These are phyloP conservation scores for Pseudozyma sp. DNA, from an alignment of 1,284 basidiomycete genomes.

Conservation along the genomic window DNA sequence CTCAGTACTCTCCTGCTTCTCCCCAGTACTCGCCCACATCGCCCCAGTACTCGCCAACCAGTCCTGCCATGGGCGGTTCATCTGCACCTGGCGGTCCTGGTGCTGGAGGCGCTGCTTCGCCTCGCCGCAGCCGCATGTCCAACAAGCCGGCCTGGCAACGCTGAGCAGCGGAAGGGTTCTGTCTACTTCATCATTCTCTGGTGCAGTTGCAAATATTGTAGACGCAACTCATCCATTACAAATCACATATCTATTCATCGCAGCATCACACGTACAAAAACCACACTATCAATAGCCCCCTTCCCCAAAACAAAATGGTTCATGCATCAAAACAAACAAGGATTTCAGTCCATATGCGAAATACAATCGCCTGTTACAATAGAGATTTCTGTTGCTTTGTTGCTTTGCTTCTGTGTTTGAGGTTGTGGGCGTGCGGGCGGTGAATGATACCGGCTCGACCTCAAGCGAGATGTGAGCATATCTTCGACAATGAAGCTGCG, in stretches of 20 bases:
- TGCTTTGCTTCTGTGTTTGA: no score
- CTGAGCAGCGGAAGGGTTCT: conserved; percentile 11
- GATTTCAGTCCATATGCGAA: no score
- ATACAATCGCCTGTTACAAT: no score
- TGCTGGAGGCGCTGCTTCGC: conserved; percentile 54
- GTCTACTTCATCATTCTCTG: neutral
- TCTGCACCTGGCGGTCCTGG: conserved; percentile 24
- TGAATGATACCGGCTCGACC: no score
- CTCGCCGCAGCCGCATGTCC: conserved; percentile 61
- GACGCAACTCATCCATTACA: neutral
- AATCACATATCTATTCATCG: conserved; percentile 2
- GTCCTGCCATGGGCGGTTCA: conserved; percentile 51
- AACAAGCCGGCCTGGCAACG: conserved; percentile 65
- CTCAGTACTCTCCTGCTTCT: conserved; percentile 68
- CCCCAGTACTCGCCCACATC: conserved; percentile 66
- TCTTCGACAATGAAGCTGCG: no score
- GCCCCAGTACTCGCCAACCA: conserved; percentile 62
- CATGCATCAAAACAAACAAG: no score
- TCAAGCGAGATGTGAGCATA: no score
- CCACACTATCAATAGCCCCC: no score
- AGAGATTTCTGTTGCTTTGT: no score
- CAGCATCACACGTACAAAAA: neutral
- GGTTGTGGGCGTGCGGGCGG: no score
- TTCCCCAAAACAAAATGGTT: no score
- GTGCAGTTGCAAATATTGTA: neutral